Evolutionary conservation across 2,329 filamentous ascomycete genomes (phyloP).

Genomic region (Mycogone perniciosa): DNA sequence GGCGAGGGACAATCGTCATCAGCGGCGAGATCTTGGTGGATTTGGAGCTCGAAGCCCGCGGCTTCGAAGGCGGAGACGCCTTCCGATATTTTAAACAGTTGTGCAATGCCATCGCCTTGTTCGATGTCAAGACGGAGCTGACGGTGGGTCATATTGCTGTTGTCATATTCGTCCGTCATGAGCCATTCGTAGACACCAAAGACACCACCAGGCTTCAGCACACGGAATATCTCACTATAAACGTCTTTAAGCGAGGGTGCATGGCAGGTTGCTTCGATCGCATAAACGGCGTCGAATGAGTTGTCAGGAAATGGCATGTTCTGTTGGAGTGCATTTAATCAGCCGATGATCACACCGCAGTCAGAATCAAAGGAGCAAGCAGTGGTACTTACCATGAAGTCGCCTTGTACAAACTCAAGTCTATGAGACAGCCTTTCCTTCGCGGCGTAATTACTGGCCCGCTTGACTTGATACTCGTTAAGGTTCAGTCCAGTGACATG

Average conservation of each 20-base stretch:
- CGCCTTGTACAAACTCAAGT: slow-evolving; percentile 83
- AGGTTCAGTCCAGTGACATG: slow-evolving; percentile 94
- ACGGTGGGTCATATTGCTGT: slow-evolving; percentile 77
- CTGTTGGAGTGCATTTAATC: slow-evolving; percentile 30
- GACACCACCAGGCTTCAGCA: slow-evolving; percentile 89
- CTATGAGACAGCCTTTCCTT: slow-evolving; percentile 77
- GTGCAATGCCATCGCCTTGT: slow-evolving; percentile 91
- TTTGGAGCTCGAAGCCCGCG: slow-evolving; percentile 77
- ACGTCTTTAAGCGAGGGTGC: slow-evolving; percentile 85
- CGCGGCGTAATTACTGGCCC: slow-evolving; percentile 76
- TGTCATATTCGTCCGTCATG: slow-evolving; percentile 95
- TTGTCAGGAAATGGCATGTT: slow-evolving; percentile 95
- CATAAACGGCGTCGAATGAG: slow-evolving; percentile 90
- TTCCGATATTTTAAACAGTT: slow-evolving; percentile 87
- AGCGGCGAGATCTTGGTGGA: slow-evolving; percentile 76
- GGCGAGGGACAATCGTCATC: slow-evolving; percentile 59
- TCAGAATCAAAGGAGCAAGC: not conserved
- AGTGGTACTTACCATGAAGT: slow-evolving; percentile 70
- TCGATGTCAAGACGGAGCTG: slow-evolving; percentile 92
- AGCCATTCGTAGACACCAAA: slow-evolving; percentile 99
- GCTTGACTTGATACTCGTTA: slow-evolving; percentile 98
- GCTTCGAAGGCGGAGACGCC: slow-evolving; percentile 76
- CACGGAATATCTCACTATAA: slow-evolving; percentile 90
- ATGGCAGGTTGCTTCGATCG: slow-evolving; percentile 95
- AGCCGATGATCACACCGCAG: slow-evolving; percentile 14